phyloP scores from a whole-genome alignment of 768 basidiomycete species.

The Coprinopsis marcescibilis region DNA sequence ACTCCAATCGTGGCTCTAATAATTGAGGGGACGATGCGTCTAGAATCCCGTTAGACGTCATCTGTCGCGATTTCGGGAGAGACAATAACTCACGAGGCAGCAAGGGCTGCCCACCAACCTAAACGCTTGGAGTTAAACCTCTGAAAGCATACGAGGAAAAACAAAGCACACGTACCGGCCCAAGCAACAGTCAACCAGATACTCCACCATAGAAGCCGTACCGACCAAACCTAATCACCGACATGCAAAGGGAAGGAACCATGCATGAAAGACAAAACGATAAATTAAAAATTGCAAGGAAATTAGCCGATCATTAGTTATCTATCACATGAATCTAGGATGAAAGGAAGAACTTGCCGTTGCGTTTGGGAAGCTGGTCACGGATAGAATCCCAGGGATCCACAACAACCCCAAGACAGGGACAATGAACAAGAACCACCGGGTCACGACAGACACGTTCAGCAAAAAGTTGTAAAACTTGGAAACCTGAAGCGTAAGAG shows the following conservation, averaged over 20 bases:
- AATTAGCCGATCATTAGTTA: neutral
- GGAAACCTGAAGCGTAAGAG: constrained; percentile 40
- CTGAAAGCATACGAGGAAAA: neutral
- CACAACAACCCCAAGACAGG: constrained; percentile 63
- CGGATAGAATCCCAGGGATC: constrained; percentile 70
- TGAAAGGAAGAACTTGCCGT: constrained; percentile 29
- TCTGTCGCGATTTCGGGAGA: neutral
- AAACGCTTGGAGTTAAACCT: constrained; percentile 4
- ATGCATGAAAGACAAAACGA: constrained; percentile 1
- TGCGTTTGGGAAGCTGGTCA: constrained; percentile 44
- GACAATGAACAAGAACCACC: constrained; percentile 77
- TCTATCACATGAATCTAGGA: neutral
- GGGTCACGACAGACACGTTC: constrained; percentile 69
- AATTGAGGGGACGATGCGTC: constrained; percentile 44
- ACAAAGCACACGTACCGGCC: constrained; percentile 43
- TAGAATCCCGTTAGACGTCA: constrained; percentile 18
- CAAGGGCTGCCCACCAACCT: constrained; percentile 80
- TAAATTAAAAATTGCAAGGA: neutral
- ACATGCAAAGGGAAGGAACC: constrained; percentile 3
- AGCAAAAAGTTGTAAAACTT: constrained; percentile 69
- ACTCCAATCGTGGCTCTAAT: constrained; percentile 64
- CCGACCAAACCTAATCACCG: constrained; percentile 45
- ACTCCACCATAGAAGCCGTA: constrained; percentile 70
- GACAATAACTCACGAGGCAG: constrained; percentile 47
- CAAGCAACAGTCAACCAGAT: constrained; percentile 80